Percentiles rank a stretch among this genome's conserved stretches.
Evolutionary conservation across 805 yeast genomes (phyloP).

Genomic region (Saccharomycopsis capsularis): DNA sequence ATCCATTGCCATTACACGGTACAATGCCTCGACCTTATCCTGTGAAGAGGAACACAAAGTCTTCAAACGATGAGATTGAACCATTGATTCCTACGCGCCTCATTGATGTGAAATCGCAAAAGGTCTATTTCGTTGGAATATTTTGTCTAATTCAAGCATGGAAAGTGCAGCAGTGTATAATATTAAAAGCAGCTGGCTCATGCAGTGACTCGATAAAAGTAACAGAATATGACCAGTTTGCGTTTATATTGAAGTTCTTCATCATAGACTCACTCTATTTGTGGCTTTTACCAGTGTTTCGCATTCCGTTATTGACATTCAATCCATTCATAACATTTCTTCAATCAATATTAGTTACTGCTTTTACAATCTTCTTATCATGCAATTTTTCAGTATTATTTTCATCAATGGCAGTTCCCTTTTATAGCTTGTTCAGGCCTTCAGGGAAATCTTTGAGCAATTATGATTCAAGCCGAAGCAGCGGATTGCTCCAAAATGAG

Average conservation of each 20-base stretch:
- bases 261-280: slow-evolving; percentile 65
- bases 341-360: slow-evolving; percentile 22
- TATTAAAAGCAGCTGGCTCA: slow-evolving; percentile 38
- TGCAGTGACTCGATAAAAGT: not conserved
- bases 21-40: too few relatives aligned
- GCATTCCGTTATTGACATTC: slow-evolving; percentile 69
- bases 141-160: slow-evolving; percentile 77
- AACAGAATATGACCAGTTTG: slow-evolving; percentile 16
- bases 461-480: not conserved
- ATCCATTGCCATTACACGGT: too few relatives aligned
- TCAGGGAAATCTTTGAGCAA: slow-evolving; percentile 13
- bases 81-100: slow-evolving; percentile 58
- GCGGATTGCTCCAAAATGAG: not conserved
- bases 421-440: slow-evolving; percentile 4
- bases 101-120: slow-evolving; percentile 71
- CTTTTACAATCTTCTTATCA: slow-evolving; percentile 20
- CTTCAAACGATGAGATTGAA: too few relatives aligned
- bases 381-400: slow-evolving; percentile 17
- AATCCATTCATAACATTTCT: slow-evolving; percentile 38
- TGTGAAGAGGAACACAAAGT: too few relatives aligned
- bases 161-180: slow-evolving; percentile 66
- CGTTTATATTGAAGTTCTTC: slow-evolving; percentile 53
- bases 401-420: slow-evolving; percentile 10
- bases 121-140: slow-evolving; percentile 56
- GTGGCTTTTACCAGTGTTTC: slow-evolving; percentile 63